Conservation (phyloP, 1,284 basidiomycete species). For the Moniliophthora roreri region DNA sequence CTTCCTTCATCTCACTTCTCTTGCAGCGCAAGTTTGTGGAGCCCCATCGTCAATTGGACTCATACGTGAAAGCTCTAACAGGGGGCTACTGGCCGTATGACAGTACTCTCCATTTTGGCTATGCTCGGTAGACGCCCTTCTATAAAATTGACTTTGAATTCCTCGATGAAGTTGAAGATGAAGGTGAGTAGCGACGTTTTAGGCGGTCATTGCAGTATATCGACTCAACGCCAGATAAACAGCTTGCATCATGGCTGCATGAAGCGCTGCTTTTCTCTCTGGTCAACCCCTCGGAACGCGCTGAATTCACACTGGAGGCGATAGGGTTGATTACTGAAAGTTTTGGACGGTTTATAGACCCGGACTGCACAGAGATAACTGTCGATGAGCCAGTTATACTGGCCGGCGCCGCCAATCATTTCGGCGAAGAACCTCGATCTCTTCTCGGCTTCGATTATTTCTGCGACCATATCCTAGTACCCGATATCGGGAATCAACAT, state of each 20-base stretch:
- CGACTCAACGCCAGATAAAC: background rate
- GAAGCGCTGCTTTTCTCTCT: background rate
- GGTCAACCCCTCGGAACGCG: background rate
- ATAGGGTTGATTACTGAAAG: background rate
- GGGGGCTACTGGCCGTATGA: background rate
- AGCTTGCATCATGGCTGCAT: background rate
- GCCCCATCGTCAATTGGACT: background rate
- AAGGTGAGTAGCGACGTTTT: too few species aligned
- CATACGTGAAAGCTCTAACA: background rate
- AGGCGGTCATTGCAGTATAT: too few species aligned
- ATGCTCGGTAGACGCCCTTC: background rate
- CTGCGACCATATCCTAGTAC: background rate
- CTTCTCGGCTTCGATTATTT: background rate
- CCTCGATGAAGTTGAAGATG: background rate
- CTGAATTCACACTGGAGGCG: background rate
- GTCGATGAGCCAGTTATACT: background rate
- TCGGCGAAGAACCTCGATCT: background rate
- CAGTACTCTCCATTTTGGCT: background rate
- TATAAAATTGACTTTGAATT: background rate
- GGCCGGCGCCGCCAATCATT: background rate
- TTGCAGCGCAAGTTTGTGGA: background rate
- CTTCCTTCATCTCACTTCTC: background rate
- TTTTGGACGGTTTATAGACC: background rate
- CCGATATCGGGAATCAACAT: background rate
- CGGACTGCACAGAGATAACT: background rate